A percentile compares a stretch with the other conserved stretches of the same genome.
Evolutionary conservation across 1,284 basidiomycete species (phyloP).

Genomic region (Wolfiporia cocos): DNA sequence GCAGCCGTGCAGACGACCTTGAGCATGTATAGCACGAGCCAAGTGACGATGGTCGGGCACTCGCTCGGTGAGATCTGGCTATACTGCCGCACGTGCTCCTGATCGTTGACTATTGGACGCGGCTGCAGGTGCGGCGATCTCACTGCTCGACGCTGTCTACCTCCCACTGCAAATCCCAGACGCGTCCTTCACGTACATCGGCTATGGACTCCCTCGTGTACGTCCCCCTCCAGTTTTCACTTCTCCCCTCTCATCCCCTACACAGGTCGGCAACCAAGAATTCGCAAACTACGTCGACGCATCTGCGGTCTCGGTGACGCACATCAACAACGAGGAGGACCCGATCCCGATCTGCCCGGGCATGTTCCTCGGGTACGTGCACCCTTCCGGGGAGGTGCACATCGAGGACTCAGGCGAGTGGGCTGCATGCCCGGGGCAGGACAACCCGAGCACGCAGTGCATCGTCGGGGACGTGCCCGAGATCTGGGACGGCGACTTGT

Average conservation of each 20-base stretch:
- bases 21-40: constrained; percentile 19
- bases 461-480: constrained; percentile 47
- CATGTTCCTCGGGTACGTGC: constrained; percentile 48
- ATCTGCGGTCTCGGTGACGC: constrained; percentile 29
- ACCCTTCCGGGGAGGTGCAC: no score
- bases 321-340: constrained; percentile 27
- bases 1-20: constrained; percentile 30
- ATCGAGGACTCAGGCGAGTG: constrained; percentile 39
- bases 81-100: not conserved
- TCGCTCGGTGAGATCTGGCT: constrained; percentile 36
- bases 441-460: constrained; percentile 46
- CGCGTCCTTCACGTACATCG: constrained; percentile 33
- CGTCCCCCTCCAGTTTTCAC: not conserved
- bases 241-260: not conserved
- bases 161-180: constrained; percentile 37
- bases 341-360: constrained; percentile 30
- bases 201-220: constrained; percentile 50
- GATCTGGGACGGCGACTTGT: constrained; percentile 35
- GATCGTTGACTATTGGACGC: not conserved
- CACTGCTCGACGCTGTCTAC: constrained; percentile 41
- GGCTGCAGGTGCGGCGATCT: constrained; percentile 36
- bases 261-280: constrained; percentile 54
- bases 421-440: constrained; percentile 46
- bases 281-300: constrained; percentile 54
- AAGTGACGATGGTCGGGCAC: constrained; percentile 32